Conservation (phyloP, 2,329 filamentous ascomycete species). For the Trichophyton mentagrophytes region DNA sequence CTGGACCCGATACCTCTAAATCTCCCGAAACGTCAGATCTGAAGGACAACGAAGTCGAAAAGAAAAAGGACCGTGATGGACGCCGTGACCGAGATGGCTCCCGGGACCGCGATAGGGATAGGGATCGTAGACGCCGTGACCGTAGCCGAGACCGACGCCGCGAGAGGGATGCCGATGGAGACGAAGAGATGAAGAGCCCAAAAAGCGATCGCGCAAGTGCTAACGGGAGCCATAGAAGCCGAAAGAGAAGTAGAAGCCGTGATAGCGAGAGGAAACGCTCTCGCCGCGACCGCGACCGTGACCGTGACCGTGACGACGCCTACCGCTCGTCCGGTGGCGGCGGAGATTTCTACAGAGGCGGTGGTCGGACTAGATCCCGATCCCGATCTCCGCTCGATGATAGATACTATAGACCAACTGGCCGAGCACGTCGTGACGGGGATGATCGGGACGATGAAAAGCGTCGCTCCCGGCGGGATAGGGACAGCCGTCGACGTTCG, state of each 20-base stretch:
- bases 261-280: conserved; percentile 62
- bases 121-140: conserved; percentile 46
- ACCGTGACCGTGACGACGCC: conserved; percentile 42
- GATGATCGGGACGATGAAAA: conserved; percentile 37
- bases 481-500: conserved; percentile 36
- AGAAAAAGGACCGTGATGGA: conserved; percentile 40
- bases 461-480: conserved; percentile 41
- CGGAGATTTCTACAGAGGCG: conserved; percentile 60
- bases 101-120: conserved; percentile 43
- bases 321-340: conserved; percentile 36
- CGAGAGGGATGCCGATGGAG: conserved; percentile 42
- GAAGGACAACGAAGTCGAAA: conserved; percentile 47
- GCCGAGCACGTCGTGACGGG: conserved; percentile 34
- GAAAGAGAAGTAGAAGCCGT: conserved; percentile 65
- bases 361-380: conserved; percentile 52
- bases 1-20: conserved; percentile 18
- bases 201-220: conserved; percentile 61
- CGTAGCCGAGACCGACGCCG: conserved; percentile 35
- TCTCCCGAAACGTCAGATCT: conserved; percentile 27
- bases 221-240: conserved; percentile 61
- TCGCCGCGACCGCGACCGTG: conserved; percentile 52
- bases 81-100: conserved; percentile 46
- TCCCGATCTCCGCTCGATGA: conserved; percentile 59
- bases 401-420: conserved; percentile 41
- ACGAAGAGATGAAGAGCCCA: conserved; percentile 51